Conservation (phyloP, 176 grass and related monocot species). For the Oryza rufipogon region DNA sequence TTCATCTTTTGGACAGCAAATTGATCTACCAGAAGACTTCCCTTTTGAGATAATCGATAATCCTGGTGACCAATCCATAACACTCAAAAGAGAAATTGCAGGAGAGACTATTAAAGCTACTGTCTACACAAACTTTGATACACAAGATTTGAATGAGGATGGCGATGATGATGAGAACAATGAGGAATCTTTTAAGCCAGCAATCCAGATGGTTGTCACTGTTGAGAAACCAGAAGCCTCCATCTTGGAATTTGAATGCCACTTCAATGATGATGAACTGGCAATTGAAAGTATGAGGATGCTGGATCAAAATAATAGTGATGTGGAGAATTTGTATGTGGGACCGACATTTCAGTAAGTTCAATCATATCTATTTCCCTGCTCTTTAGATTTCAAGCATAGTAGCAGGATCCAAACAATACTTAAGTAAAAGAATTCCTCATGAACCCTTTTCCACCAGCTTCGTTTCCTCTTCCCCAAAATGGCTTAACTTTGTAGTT, state of each 20-base stretch:
- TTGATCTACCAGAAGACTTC: constrained; percentile 74
- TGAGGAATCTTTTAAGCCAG: constrained; percentile 55
- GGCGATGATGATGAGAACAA: constrained; percentile 28
- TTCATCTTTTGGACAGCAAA: constrained; percentile 49
- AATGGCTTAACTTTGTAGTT: constrained; percentile 20
- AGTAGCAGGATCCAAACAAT: background rate
- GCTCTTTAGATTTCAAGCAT: constrained; percentile 25
- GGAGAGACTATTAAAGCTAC: constrained; percentile 76
- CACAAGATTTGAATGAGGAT: constrained; percentile 62
- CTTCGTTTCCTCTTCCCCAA: background rate
- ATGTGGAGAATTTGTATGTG: constrained; percentile 61
- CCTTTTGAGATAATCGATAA: constrained; percentile 87
- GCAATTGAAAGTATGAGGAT: constrained; percentile 75
- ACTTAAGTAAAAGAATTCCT: background rate
- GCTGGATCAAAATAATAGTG: constrained; percentile 51
- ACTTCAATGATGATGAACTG: constrained; percentile 72
- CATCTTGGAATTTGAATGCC: constrained; percentile 82
- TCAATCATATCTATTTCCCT: constrained; percentile 27
- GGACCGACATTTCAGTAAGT: constrained; percentile 93
- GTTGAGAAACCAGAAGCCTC: constrained; percentile 64
- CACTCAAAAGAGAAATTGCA: constrained; percentile 65
- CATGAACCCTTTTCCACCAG: background rate
- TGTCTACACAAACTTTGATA: constrained; percentile 68
- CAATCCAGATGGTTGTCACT: constrained; percentile 69
- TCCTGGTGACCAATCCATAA: constrained; percentile 75